Conservation (phyloP, 768 basidiomycete genomes). For the Podaxis mareebaensis region DNA sequence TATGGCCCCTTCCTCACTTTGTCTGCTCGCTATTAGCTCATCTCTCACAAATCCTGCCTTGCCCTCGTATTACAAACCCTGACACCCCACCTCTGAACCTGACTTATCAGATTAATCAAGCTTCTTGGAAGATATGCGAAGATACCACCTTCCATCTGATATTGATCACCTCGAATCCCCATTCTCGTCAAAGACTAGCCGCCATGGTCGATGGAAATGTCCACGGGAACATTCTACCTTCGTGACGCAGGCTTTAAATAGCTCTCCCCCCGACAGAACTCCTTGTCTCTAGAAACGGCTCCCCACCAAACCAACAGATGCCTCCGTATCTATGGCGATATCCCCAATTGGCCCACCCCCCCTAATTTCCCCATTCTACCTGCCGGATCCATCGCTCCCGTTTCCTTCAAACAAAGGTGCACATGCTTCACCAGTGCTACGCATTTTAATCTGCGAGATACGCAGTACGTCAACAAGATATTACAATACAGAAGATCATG, state of each 20-base stretch:
- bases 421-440: not conserved
- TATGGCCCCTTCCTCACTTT: not conserved
- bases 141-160: slow-evolving; percentile 8
- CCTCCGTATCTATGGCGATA: slow-evolving; percentile 15
- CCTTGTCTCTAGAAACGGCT: slow-evolving; percentile 3
- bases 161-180: slow-evolving; percentile 1
- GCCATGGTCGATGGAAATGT: not conserved
- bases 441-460: not conserved
- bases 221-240: slow-evolving; percentile 1
- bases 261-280: not conserved
- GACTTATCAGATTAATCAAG: slow-evolving; percentile 5
- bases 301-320: not conserved
- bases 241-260: not conserved
- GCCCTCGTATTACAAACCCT: not conserved
- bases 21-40: not conserved
- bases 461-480: slow-evolving; percentile 3
- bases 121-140: not conserved
- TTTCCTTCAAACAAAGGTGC: not conserved
- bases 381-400: not conserved
- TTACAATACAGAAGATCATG: not conserved
- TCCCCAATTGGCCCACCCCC: not conserved
- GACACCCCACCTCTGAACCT: not conserved
- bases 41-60: not conserved
- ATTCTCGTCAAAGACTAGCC: not conserved
- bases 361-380: not conserved